Percentiles rank a stretch among this genome's conserved stretches.
phyloP scores from a whole-genome alignment of 768 basidiomycete genomes.

The Leccinum disarticulatum region DNA sequence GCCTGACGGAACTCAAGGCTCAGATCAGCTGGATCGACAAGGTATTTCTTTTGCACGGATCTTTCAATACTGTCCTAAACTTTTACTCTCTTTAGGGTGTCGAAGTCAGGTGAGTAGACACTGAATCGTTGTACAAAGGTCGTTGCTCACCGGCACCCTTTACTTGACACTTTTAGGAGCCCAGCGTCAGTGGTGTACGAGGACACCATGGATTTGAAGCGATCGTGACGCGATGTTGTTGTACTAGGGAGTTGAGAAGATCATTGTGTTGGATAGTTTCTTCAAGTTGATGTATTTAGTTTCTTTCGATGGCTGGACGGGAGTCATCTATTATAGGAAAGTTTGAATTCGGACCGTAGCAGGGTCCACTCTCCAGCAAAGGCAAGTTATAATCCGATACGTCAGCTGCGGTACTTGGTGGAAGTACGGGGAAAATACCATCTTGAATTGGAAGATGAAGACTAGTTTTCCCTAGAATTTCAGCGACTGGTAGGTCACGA shows the following conservation, averaged over 20 bases:
- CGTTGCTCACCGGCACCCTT: neutral
- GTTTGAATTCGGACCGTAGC: no score
- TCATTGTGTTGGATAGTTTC: neutral
- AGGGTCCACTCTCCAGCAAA: no score
- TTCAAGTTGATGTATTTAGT: neutral
- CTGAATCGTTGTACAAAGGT: neutral
- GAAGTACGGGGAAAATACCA: no score
- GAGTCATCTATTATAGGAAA: no score
- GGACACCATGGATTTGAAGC: slow-evolving; percentile 11
- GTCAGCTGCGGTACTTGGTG: no score
- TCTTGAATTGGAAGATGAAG: no score
- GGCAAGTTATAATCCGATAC: no score
- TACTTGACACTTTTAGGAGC: slow-evolving; percentile 17
- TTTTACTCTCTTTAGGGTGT: slow-evolving; percentile 27
- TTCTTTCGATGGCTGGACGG: no score
- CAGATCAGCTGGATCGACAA: slow-evolving; percentile 45
- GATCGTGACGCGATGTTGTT: neutral
- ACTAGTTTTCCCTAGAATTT: no score
- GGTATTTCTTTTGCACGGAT: slow-evolving; percentile 30
- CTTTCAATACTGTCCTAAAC: neutral
- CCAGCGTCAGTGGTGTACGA: no score
- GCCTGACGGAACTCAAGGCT: slow-evolving; percentile 51
- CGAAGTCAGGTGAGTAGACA: slow-evolving; percentile 33
- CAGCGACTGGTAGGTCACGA: no score
- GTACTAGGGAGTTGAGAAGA: neutral